Base-by-base conservation (phyloP, 768 basidiomycete genomes). In the Termitomyces eurrhizus region DNA sequence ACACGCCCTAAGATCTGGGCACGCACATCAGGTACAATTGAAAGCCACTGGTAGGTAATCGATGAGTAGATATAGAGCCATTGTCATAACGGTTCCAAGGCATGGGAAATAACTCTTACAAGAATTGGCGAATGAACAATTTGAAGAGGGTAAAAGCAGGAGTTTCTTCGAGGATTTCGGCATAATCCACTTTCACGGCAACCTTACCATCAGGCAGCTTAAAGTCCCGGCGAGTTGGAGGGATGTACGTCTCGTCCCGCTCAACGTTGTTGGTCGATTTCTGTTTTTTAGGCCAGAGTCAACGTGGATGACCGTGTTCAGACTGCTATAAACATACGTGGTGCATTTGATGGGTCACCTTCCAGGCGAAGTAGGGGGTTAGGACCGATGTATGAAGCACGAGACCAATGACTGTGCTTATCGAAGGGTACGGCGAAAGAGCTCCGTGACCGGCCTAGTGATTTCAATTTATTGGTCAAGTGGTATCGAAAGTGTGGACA, bases 241-340 rank as follows among this genome's bases (percentile, higher is more conserved):
- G 87, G 29, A 88, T 78, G 59, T 83, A 88, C 33, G 88, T 90
- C 72, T 92, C 89, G 62, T 92, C 90, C 11, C 87, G 79, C 56
- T 88, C 88, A 64, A 90, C 80, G 60, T 78, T 72, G 58, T 80
- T 78, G 1, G 78, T 81, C 0, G 75, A 65, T 75, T 80, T 80
- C 78, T 80, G 54, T 11, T 14, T 7, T 11, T 14, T 7, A 29
- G 16, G 45, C 33, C n/a, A 52, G 4, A 41, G 14, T 45, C 13
- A 55, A 44, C 39, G 13, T 21, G 12, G 13, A 21, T 32, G 18
- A 7, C 13, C 4, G 39, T 62, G 26, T 24, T 26, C 12, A 33
- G 8, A 7, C 12, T 52, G 41, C 14, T 13, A 12, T 24, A 55
- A 32, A 63, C 74, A 78, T 74, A 90, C 89, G 73, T 88, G 86